These are phyloP conservation scores for Fusarium sp. DNA, from an alignment of 2,329 filamentous ascomycete genomes.

Conservation along the genomic window DNA sequence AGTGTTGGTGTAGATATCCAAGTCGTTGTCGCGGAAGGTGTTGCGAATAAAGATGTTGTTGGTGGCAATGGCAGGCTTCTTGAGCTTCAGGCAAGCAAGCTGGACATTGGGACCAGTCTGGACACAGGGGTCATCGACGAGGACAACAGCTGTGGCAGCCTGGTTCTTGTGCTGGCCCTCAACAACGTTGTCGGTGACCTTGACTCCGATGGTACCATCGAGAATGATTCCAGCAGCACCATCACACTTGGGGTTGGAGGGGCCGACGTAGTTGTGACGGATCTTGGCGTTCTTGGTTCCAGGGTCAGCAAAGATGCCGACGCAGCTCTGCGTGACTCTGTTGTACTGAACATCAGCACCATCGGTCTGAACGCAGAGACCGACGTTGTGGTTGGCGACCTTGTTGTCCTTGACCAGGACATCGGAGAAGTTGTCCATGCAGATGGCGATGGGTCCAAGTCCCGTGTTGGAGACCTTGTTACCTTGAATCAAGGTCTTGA, in stretches of 20 bases:
- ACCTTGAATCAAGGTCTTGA: slow-evolving; percentile 41
- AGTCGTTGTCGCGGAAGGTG: slow-evolving; percentile 44
- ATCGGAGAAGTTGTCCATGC: slow-evolving; percentile 50
- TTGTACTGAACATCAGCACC: slow-evolving; percentile 48
- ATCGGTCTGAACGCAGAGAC: slow-evolving; percentile 51
- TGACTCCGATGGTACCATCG: slow-evolving; percentile 42
- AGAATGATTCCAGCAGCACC: slow-evolving; percentile 42
- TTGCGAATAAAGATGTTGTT: slow-evolving; percentile 47
- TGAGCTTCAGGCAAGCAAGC: slow-evolving; percentile 27
- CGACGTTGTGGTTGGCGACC: slow-evolving; percentile 46
- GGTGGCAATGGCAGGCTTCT: slow-evolving; percentile 28
- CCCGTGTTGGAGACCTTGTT: slow-evolving; percentile 44
- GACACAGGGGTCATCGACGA: slow-evolving; percentile 42
- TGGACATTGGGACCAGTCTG: background rate
- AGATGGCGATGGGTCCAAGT: slow-evolving; percentile 46
- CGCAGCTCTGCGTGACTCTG: slow-evolving; percentile 45
- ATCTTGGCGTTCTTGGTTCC: slow-evolving; percentile 45
- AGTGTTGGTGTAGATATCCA: slow-evolving; percentile 38
- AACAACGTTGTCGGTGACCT: slow-evolving; percentile 46
- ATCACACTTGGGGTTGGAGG: slow-evolving; percentile 24
- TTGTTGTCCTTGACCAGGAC: slow-evolving; percentile 45
- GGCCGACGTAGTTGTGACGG: slow-evolving; percentile 45
- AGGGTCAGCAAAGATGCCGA: slow-evolving; percentile 50
- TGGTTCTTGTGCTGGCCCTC: slow-evolving; percentile 37
- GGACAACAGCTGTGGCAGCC: slow-evolving; percentile 32